Evolutionary conservation across 257 asterid species (phyloP), one percentile per base, ranked within the genome.

Genomic region (Osmanthus fragrans): DNA sequence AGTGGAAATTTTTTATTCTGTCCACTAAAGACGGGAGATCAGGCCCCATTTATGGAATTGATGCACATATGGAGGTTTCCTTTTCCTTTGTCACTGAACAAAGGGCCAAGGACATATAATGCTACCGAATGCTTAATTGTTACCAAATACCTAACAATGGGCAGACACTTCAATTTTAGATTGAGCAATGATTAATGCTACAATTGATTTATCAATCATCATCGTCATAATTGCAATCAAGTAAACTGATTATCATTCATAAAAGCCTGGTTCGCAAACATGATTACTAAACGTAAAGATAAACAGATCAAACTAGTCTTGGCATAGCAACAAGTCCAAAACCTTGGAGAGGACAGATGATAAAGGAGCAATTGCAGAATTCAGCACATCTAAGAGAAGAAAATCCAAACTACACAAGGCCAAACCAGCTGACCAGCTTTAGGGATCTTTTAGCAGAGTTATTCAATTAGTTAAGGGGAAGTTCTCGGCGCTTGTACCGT

Each of bases 401-500:
- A 56, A 56, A 56, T 2, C 9, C 4, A 56, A 56, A 56, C 30
- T 23, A 56, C 30, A 56, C 30, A 56, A 56, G 0, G 2, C 29
- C 29, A 56, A 21, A 56, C 66, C 66, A 3, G 19, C 18, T 12
- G 54, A 45, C 19, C 51, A 45, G 56, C n/a, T 4, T 2, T 15
- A 3, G 19, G 56, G 56, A 47, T 47, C 56, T 47, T 47, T 47
- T 13, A 47, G 56, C 56, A 7, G 66, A 58, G 66, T 8, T 23
- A 21, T 58, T 58, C 30, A 21, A 58, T 9, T 21, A 58, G 30
- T 21, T 21, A 58, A 58, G 66, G 66, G 66, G 66, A 58, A 58
- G 13, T 30, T 58, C 66, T 11, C 66, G 25, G 13, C 72, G 54
- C 51, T 80, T 85, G 78, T 80, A 85, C 0, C 83, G 67, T 11